Evolutionary conservation across 345 rosid species (phyloP), one percentile per base, ranked within the genome.

Genomic region (Arabidopsis suecica): DNA sequence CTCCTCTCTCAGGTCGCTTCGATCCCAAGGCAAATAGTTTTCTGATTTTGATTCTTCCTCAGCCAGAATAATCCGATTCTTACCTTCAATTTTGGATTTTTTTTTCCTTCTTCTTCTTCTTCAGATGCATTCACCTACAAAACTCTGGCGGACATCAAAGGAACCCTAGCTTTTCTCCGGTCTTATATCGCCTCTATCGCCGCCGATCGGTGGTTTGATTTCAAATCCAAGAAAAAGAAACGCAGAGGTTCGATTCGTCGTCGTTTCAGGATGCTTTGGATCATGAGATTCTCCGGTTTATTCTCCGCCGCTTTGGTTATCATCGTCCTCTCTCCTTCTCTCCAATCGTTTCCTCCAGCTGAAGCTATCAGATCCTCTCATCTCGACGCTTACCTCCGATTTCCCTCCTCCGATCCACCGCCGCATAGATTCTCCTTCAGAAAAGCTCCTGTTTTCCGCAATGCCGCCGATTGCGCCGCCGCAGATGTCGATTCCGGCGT

Each of bases 331-430:
- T 90, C 97, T 2, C 97, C 97, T 18, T 91, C 97, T 4, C 84
- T 91, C 32, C 96, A 90, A 56, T 89, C 98, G 0, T 88, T 93
- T 33, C 91, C 99, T 13, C 99, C 99, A 0, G 98, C 99, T 0
- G 97, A 88, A 77, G 98, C 99, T 62, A 90, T 87, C 70, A 87
- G 88, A 81, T 88, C 98, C 59, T 87, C 91, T 33, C 85, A 84
- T 54, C 85, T 85, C 69, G 88, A 85, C 69, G 41, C 78, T 8
- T 40, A 81, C 62, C 85, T 82, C 59, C 84, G 87, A n/a, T 76
- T 79, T 4, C 82, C 84, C 1, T 20, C 79, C 49, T 53, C 78
- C 13, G 66, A 72, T 30, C 12, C 67, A 9, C 37, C 82, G 2
- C 72, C 58, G 54, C 78, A 57, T 22, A 81, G 85, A 6, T 83